Evolutionary conservation across 345 rosid species (phyloP).

Genomic region (Excoecaria cochinchinensis): DNA sequence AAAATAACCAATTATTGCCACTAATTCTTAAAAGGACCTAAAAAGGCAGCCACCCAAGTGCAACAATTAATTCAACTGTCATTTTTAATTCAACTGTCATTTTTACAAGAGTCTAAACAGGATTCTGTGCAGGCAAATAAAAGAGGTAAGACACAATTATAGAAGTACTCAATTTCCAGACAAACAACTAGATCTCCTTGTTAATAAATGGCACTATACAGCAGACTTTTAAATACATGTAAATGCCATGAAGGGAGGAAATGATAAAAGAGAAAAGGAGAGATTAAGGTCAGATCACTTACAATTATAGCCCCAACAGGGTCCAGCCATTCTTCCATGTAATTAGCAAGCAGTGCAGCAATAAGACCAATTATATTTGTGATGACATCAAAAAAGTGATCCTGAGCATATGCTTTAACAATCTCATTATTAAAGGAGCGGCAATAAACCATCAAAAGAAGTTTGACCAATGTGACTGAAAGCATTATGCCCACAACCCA

Average conservation of each 20-base stretch:
- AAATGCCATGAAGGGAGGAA: not conserved
- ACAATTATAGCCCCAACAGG: conserved; percentile 98
- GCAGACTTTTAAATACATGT: not conserved
- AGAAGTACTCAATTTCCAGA: not conserved
- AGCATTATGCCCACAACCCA: conserved; percentile 99
- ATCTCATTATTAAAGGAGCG: conserved; percentile 82
- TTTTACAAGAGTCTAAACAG: not conserved
- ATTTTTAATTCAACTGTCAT: not conserved
- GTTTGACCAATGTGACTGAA: conserved; percentile 79
- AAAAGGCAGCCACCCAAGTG: not conserved
- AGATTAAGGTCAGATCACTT: conserved; percentile 29
- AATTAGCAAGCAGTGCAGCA: conserved; percentile 87
- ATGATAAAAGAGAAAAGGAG: not conserved
- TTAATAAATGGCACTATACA: not conserved
- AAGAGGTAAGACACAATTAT: not conserved
- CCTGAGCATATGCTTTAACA: conserved; percentile 95
- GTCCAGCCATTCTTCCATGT: conserved; percentile 81
- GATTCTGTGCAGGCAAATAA: not conserved
- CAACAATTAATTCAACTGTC: not conserved
- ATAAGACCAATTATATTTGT: conserved; percentile 93
- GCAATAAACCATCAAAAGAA: conserved; percentile 71
- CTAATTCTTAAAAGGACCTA: not conserved
- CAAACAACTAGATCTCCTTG: not conserved
- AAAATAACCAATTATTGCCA: too few relatives aligned
- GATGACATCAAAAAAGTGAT: conserved; percentile 94